Base-by-base conservation (phyloP, 2,329 filamentous ascomycete genomes). In the Aspergillus awamori region DNA sequence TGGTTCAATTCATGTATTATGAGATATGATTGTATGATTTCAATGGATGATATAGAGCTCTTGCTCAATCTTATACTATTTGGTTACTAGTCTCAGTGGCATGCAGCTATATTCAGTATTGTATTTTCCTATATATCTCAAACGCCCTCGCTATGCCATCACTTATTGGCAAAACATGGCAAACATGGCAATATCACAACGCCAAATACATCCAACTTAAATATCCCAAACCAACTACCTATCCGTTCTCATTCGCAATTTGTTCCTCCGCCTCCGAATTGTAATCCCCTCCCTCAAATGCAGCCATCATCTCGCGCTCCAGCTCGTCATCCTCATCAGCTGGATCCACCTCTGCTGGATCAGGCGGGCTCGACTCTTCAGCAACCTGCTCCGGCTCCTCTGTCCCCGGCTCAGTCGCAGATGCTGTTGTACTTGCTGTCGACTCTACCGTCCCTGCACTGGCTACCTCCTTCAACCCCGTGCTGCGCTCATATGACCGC, bases 281-380 rank as follows among this genome's bases (percentile, higher is more conserved):
- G 53, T 77, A 74, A 10, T 69, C 72, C 5, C 67, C 72, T 22
- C 76, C 77, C 58, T 87, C 85, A 65, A 88, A 77, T 65, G 85
- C 87, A 1, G 86, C 86, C 69, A 87, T 77, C 71, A 90, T 80
- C 67, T 88, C 87, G 39, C 76, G 74, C 60, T 82, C 80, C 22
- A 82, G 68, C 53, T 79, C 80, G 60, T 81, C 80, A 8, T 83
- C 79, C 7, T 80, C 80, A 17, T 80, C 78, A 38, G 75, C 73
- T 2, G 72, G 70, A 17, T 72, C 67, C 59, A 71, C 70, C 0
- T 36, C 33, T 36, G 33, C 33, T 5, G 33, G 33, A 36, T 36
- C 33, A 36, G 33, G 33, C 33, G 33, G 33, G 33, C 33, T 36
- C 33, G 33, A 36, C 33, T 36, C 11, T 5, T 36, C 33, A 36